Evolutionary conservation across 2,329 filamentous ascomycete genomes (phyloP).

Genomic region (Fusarium coicis): DNA sequence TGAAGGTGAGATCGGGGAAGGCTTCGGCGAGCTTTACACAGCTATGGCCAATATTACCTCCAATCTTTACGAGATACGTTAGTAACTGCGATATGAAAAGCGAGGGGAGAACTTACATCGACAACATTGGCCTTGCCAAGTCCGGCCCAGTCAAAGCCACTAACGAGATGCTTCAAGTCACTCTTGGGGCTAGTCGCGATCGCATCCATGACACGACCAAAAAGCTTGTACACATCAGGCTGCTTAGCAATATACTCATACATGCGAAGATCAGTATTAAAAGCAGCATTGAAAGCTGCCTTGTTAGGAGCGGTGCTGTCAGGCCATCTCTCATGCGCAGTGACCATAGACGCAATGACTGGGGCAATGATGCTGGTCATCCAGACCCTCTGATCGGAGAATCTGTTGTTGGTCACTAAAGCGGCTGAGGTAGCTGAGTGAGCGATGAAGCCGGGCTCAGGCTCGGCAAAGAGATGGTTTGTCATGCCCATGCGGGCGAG

Average conservation of each 20-base stretch:
- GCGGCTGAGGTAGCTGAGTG: not conserved
- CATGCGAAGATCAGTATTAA: not conserved
- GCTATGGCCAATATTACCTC: not conserved
- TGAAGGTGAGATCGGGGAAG: not conserved
- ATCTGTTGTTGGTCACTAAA: not conserved
- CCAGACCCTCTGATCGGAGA: not conserved
- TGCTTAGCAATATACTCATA: not conserved
- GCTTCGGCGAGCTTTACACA: not conserved
- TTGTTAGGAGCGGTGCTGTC: not conserved
- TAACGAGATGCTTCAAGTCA: not conserved
- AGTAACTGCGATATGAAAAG: fast-evolving
- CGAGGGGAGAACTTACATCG: not conserved
- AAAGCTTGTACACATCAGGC: not conserved
- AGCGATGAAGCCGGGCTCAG: not conserved
- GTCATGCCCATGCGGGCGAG: not conserved
- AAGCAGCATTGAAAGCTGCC: not conserved
- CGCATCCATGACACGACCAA: not conserved
- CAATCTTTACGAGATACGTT: not conserved
- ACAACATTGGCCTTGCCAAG: not conserved
- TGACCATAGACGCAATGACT: not conserved
- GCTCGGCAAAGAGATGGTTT: not conserved
- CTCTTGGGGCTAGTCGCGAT: not conserved
- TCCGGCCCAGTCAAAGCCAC: not conserved
- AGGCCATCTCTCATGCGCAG: not conserved
- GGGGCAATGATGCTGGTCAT: not conserved